Base-by-base conservation (phyloP, 140 eudicot genomes). In the Bidens hawaiensis region DNA sequence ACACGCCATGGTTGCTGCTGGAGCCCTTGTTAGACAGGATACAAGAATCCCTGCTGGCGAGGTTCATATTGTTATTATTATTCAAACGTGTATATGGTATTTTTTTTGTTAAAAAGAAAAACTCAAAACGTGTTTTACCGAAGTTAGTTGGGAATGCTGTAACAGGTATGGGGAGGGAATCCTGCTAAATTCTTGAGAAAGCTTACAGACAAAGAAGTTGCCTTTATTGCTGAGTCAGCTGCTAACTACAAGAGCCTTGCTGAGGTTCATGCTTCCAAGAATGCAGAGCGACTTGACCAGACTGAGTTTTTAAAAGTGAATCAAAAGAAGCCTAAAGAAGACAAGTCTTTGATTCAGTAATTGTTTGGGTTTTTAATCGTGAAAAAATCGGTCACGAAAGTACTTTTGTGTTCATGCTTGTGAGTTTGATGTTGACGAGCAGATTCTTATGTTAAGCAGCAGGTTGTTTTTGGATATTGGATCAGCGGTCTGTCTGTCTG, bases 1-100 rank as follows among this genome's bases (percentile, higher is more conserved):
- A 58, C 79, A 82, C 50, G 82, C 76, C 62, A 85, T 85, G 89
- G 89, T 85, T 58, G 89, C 94, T 67, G 89, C 89, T 16, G 94
- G 94, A 18, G 82, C 89, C 21, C 94, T 85, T 41, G 94, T 85
- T 50, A 79, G 81, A 64, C 89, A 82, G 78, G 78, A 71, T 61
- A 79, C 89, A 0, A 62, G 78, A 73, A 77, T 85, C 71, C 94
- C 86, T 12, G 16, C 24, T 54, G 89, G 94, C 62, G 94, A 85
- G 89, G 94, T 85, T 16, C 45, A 31, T 22, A 3, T 42, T 16
- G 94, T 85, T 16, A 28, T 22, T 22, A 3, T 42, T 16, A 27
- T 55, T 24, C 62, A 27, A n/a, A 55, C 46, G 49, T 50, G 11
- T 12, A 30, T n/a, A 12, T 40, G n/a, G n/a, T n/a, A n/a, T 23